Base-by-base conservation (phyloP, 2,329 filamentous ascomycete species). In the Graphilbum ipis-grandicollis region DNA sequence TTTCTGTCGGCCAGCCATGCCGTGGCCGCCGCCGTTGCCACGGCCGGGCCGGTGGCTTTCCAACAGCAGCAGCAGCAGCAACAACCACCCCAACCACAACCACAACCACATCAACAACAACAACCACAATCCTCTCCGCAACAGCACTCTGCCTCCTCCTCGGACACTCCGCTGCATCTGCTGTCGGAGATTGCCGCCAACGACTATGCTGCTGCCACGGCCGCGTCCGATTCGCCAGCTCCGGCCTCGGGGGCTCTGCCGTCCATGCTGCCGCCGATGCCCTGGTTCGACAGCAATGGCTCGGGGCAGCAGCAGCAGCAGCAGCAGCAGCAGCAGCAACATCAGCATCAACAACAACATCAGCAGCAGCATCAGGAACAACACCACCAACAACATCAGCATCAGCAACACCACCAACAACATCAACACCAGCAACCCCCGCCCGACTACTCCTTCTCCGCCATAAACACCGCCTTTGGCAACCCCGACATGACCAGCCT, bases 161-260 rank as follows among this genome's bases (percentile, higher is more conserved):
- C 56, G 23, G 69, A 65, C 46, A 71, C 67, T 1, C 67, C 67
- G 2, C 57, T 72, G 4, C 65, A 71, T 36, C 55, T 72, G 19
- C 58, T 72, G 7, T 71, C 68, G 28, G 68, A 72, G 45, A 62
- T 71, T 25, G 67, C 67, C n/a, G 64, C 62, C 25, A 59, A 62
- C 35, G 57, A 61, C 31, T 50, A 50, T 6, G 44, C 51, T 13
- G 9, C 26, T 13, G 6, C 26, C 26, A 13, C 41, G 23, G 36
- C 43, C 19, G 38, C 38, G 29, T 32, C 39, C 34, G 31, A 40
- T 31, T 45, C 40, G 42, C 46, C 41, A 34, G 45, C 39, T 42
- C 46, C 43, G 8, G 14, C 9, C 6, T 7, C 26, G 5, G 26
- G 12, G 5, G 10, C 26, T 7, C 10, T 13, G 26, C 26, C 26